Conservation (phyloP, 768 basidiomycete species). For the Russula compacta region DNA sequence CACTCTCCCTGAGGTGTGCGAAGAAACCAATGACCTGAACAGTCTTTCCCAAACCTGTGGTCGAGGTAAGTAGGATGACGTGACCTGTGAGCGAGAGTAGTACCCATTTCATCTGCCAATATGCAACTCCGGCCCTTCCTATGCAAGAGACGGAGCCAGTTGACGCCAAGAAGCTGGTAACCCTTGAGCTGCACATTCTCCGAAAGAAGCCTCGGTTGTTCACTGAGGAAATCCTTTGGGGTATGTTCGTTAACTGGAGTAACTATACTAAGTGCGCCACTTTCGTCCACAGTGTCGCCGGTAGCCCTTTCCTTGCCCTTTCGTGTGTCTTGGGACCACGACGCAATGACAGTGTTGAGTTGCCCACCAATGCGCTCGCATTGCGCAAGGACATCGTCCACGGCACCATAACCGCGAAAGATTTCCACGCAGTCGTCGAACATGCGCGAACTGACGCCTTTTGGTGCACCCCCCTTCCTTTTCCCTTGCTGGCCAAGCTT, state of each 20-base stretch:
- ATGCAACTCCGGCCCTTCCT: constrained; percentile 80
- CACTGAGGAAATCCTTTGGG: constrained; percentile 56
- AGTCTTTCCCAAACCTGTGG: constrained; percentile 89
- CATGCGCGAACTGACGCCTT: constrained; percentile 79
- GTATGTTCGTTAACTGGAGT: constrained; percentile 33
- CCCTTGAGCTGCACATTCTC: constrained; percentile 78
- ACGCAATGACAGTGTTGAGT: constrained; percentile 63
- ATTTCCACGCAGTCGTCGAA: constrained; percentile 87
- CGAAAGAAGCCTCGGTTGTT: constrained; percentile 63
- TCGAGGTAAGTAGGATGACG: constrained; percentile 8
- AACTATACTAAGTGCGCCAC: constrained; percentile 56
- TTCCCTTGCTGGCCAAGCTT: constrained; percentile 62
- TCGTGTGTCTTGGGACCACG: constrained; percentile 48
- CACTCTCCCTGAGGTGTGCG: constrained; percentile 75
- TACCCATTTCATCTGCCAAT: constrained; percentile 98
- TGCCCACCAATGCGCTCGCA: constrained; percentile 81
- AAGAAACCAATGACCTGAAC: constrained; percentile 98
- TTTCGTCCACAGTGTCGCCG: constrained; percentile 35
- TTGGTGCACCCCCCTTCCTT: constrained; percentile 77
- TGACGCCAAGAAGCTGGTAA: constrained; percentile 95
- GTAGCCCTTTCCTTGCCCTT: constrained; percentile 31
- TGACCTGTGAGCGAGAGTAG: constrained; percentile 24
- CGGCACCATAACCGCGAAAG: constrained; percentile 75
- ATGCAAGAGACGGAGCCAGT: constrained; percentile 91
- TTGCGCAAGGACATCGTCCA: constrained; percentile 80